A percentile compares a stretch with the other conserved stretches of the same genome.
Conservation (phyloP, 331 rosid genomes). For the Quercus tomentella region DNA sequence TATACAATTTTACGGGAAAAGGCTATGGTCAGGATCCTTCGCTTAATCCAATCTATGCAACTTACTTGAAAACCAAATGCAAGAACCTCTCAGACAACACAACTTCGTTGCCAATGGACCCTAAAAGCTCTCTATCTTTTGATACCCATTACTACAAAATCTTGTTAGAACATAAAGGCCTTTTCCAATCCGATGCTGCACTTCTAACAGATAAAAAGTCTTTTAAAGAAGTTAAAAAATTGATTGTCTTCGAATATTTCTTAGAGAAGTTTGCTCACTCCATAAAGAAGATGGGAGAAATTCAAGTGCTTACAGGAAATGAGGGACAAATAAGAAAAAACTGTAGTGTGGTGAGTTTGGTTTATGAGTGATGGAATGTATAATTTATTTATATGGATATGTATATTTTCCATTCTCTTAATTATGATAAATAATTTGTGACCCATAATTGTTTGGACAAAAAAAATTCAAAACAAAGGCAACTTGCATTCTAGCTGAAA, state of each 20-base stretch:
- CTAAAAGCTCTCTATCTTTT: constrained; percentile 20
- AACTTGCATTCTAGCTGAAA: no score
- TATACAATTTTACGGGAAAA: no score
- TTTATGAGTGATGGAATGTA: not conserved
- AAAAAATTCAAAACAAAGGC: no score
- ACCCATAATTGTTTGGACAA: no score
- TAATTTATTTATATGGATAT: no score
- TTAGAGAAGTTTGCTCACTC: constrained; percentile 14
- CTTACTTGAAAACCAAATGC: no score
- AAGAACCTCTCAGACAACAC: not conserved
- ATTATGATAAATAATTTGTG: no score
- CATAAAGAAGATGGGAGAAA: constrained; percentile 36
- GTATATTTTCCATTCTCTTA: no score
- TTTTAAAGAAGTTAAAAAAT: not conserved
- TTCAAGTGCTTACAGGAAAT: constrained; percentile 26
- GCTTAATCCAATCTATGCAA: no score
- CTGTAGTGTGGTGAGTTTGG: constrained; percentile 23
- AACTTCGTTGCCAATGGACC: not conserved
- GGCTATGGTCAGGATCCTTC: no score
- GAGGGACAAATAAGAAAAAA: constrained; percentile 36
- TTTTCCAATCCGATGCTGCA: constrained; percentile 37
- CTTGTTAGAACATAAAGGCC: constrained; percentile 12
- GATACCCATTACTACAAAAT: constrained; percentile 27
- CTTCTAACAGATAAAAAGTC: constrained; percentile 20
- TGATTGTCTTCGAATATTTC: constrained; percentile 13